A percentile compares a stretch with the other conserved stretches of the same genome.
These are phyloP conservation scores for Paratrypanosoma confusum DNA, from an alignment of 208 protist genomes.

Conservation along the genomic window DNA sequence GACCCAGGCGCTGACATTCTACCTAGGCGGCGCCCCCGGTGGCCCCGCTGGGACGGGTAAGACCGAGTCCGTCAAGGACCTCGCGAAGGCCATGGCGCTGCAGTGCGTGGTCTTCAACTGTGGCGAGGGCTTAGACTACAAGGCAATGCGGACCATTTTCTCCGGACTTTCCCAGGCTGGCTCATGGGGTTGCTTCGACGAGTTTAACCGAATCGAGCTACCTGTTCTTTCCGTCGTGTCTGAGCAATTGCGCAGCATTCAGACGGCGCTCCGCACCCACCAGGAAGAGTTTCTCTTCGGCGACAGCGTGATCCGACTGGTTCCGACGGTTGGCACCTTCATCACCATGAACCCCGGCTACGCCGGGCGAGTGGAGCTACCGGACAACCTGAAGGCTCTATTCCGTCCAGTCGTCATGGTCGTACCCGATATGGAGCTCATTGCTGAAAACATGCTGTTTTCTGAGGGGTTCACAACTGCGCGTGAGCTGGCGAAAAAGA, in stretches of 20 bases:
- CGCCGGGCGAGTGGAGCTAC: constrained; percentile 97
- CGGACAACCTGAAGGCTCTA: constrained; percentile 98
- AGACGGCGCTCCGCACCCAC: constrained; percentile 83
- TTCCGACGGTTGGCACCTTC: constrained; percentile 94
- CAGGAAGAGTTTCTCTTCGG: constrained; percentile 90
- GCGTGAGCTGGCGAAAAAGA: constrained; percentile 96
- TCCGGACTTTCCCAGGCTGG: constrained; percentile 95
- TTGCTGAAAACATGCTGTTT: constrained; percentile 99
- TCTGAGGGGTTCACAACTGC: constrained; percentile 96
- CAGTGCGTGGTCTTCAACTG: constrained; percentile 98
- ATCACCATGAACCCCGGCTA: constrained; percentile 99
- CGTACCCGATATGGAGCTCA: constrained; percentile 96
- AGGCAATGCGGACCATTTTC: constrained; percentile 98
- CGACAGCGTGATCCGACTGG: constrained; percentile 77
- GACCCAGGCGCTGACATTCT: constrained; percentile 97
- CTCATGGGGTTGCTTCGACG: constrained; percentile 99
- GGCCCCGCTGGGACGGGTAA: constrained; percentile 95
- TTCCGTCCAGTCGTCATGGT: constrained; percentile 99
- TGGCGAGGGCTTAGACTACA: constrained; percentile 98
- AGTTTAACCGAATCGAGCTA: constrained; percentile 99
- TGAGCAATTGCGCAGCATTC: constrained; percentile 96
- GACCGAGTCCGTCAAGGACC: constrained; percentile 98
- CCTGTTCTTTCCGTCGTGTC: constrained; percentile 98
- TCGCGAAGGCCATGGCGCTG: constrained; percentile 95
- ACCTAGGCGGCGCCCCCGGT: constrained; percentile 92